A percentile compares a stretch with the other conserved stretches of the same genome.
phyloP scores from a whole-genome alignment of 176 grass and related monocot genomes.

The Juncus inflexus region DNA sequence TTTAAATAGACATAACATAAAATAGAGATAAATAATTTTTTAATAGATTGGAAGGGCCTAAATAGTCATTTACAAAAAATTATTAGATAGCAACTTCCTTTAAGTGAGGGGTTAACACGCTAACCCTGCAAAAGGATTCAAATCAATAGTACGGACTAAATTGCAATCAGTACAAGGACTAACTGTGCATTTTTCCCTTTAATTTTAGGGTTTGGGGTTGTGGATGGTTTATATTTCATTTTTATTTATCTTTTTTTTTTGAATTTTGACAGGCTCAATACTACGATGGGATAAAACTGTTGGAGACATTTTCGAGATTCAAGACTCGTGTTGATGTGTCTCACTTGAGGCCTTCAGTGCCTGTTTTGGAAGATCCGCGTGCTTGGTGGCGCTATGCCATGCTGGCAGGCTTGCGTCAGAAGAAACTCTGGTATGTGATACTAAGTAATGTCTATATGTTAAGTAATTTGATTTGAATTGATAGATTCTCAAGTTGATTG shows the following conservation, averaged over 20 bases:
- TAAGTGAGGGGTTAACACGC: no score
- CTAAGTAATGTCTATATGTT: background rate
- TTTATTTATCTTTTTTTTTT: slow-evolving; percentile 15
- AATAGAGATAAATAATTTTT: no score
- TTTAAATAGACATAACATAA: no score
- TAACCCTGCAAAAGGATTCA: no score
- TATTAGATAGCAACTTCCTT: no score
- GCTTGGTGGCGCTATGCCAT: slow-evolving; percentile 96
- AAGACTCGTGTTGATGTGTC: slow-evolving; percentile 89
- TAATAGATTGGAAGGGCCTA: no score
- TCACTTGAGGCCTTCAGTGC: slow-evolving; percentile 81
- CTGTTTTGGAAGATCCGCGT: slow-evolving; percentile 63
- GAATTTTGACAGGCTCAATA: slow-evolving; percentile 75
- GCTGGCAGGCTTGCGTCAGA: slow-evolving; percentile 80
- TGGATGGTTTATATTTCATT: no score
- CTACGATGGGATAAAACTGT: slow-evolving; percentile 89
- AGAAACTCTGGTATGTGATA: slow-evolving; percentile 65
- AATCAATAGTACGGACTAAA: no score
- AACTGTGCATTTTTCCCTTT: no score
- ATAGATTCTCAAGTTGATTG: slow-evolving; percentile 14
- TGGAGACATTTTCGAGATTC: slow-evolving; percentile 91
- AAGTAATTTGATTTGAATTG: slow-evolving; percentile 19
- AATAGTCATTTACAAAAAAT: no score
- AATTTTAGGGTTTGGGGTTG: no score
- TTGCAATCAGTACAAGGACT: no score